Base-by-base conservation (phyloP, 352 stramenopile genomes). In the Plasmopara viticola region DNA sequence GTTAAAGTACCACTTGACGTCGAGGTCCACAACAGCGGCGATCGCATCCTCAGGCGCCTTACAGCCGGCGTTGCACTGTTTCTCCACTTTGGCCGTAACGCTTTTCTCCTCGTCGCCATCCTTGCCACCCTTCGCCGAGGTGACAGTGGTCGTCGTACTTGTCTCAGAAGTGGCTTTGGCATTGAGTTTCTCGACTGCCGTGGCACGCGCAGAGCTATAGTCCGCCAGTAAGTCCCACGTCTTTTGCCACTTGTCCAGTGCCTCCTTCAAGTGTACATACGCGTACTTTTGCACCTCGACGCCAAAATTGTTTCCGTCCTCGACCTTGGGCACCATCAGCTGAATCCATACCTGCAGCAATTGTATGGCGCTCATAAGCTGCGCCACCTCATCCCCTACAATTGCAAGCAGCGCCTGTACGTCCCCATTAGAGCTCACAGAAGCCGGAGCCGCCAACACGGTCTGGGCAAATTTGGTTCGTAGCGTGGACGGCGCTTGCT, bases 1-100 rank as follows among this genome's bases (percentile, higher is more conserved):
- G 64, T 90, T 88, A 37, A 84, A 87, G 53, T 79, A 87, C 83
- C 83, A 94, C 69, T 94, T 91, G 54, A 94, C 53, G 47, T 94
- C 83, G 14, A 94, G 48, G 33, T 82, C 79, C 14, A 88, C 73
- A 45, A 90, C 64, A 33, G 85, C 64, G 15, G 78, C 72, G n/a
- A 84, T 18, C 46, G 74, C 77, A 50, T 93, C 82, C 20, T 84
- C 64, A 4, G 66, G 59, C 0, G 68, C 68, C 33, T 72, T 51
- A 40, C 8, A 48, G 28, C 56, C 63, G 7, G 57, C 47, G 15
- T 54, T 62, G 34, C 66, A 74, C 55, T 77, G 62, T 57, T 89
- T 89, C 46, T 85, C 76, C 45, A 83, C 66, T 39, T 64, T 66
- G 45, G 72, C 57, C 17, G 62, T 81, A 37, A 86, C 73, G 34